Evolutionary conservation across 2,329 filamentous ascomycete species (phyloP).

Genomic region (Zymoseptoria tritici): DNA sequence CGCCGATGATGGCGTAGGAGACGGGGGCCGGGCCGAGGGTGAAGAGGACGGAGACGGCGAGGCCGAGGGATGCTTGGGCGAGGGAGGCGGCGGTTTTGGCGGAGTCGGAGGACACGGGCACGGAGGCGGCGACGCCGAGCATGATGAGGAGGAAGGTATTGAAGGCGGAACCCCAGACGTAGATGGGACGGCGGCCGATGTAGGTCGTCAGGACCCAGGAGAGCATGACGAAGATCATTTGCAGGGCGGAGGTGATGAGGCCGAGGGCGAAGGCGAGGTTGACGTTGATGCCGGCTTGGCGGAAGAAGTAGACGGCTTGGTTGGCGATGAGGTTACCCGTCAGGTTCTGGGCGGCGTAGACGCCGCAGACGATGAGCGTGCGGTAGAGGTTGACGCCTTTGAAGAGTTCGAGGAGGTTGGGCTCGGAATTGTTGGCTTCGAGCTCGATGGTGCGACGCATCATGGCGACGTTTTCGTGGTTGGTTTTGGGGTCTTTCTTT

Average conservation of each 20-base stretch:
- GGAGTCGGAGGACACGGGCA: conserved; percentile 32
- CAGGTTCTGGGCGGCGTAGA: conserved; percentile 55
- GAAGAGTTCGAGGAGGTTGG: conserved; percentile 46
- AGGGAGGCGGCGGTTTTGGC: conserved; percentile 38
- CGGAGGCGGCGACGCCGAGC: conserved; percentile 53
- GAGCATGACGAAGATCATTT: conserved; percentile 56
- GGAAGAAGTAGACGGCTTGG: conserved; percentile 56
- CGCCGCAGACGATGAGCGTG: conserved; percentile 49
- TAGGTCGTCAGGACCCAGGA: conserved; percentile 61
- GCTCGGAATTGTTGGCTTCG: conserved; percentile 43
- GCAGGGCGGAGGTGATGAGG: conserved; percentile 58
- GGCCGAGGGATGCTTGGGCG: conserved; percentile 55
- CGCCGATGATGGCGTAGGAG: conserved; percentile 60
- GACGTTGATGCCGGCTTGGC: conserved; percentile 51
- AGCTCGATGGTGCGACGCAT: conserved; percentile 52
- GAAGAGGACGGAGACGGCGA: conserved; percentile 60
- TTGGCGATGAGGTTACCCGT: conserved; percentile 57
- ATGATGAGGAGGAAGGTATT: conserved; percentile 49
- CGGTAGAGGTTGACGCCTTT: conserved; percentile 50
- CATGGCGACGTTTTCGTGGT: conserved; percentile 47
- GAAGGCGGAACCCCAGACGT: conserved; percentile 52
- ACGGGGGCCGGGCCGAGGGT: conserved; percentile 55
- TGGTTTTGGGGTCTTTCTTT: conserved; percentile 33
- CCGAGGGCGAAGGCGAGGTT: conserved; percentile 54
- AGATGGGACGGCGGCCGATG: conserved; percentile 57